phyloP scores from a whole-genome alignment of 495 filamentous ascomycete genomes.

The Penicillium psychrofluorescens region DNA sequence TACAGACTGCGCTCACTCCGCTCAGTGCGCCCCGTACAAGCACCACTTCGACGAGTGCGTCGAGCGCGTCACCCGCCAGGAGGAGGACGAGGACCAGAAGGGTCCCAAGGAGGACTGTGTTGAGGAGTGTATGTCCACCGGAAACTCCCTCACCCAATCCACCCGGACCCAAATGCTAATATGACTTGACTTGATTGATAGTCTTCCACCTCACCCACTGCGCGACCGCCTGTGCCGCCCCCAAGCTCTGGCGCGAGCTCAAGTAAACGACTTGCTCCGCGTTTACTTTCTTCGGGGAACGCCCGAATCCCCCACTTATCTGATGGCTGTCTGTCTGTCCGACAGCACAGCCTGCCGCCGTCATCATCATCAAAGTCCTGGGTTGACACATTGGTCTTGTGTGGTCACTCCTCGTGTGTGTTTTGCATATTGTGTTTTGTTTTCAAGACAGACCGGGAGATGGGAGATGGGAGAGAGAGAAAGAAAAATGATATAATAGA shows the following conservation, averaged over 20 bases:
- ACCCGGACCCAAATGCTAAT: conserved; percentile 1
- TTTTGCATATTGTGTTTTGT: conserved; percentile 24
- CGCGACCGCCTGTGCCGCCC: conserved; percentile 82
- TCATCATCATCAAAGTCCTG: not conserved
- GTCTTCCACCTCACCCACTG: conserved; percentile 99
- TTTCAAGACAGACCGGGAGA: conserved; percentile 14
- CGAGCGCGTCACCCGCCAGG: conserved; percentile 76
- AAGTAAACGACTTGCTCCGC: conserved; percentile 55
- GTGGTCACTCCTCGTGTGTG: conserved; percentile 3
- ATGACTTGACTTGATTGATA: conserved; percentile 24
- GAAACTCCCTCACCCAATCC: not conserved
- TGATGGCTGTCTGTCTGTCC: conserved; percentile 14
- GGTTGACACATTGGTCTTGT: not conserved
- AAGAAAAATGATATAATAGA: conserved; percentile 22
- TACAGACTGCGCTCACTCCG: conserved; percentile 79
- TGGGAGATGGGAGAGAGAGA: conserved; percentile 10
- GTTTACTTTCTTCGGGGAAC: conserved; percentile 5
- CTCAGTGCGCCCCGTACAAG: conserved; percentile 78
- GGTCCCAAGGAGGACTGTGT: conserved; percentile 85
- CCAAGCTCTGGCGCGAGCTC: conserved; percentile 84
- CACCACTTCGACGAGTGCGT: conserved; percentile 98
- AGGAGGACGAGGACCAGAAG: conserved; percentile 56
- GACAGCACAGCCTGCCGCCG: conserved; percentile 18
- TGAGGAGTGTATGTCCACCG: conserved; percentile 81
- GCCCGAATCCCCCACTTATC: too few species aligned